phyloP scores from a whole-genome alignment of 345 rosid species.

The Geranium brycei region DNA sequence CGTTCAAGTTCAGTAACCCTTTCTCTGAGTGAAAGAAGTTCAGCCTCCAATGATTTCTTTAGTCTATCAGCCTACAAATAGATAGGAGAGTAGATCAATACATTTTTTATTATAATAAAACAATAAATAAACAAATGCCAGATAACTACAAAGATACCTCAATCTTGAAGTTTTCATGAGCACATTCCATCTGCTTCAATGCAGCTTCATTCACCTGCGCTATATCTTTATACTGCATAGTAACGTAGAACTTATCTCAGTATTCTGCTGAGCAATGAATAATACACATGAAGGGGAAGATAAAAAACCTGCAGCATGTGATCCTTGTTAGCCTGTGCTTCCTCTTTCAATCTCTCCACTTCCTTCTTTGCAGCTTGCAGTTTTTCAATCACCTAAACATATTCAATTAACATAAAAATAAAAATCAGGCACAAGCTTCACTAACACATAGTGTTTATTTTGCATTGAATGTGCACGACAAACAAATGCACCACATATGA shows the following conservation, averaged over 20 bases:
- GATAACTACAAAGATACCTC: conserved; percentile 39
- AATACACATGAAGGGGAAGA: conserved; percentile 4
- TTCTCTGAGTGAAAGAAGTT: conserved; percentile 51
- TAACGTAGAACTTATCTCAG: conserved; percentile 10
- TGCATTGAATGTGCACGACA: too few relatives aligned
- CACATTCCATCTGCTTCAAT: conserved; percentile 79
- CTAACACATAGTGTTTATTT: too few relatives aligned
- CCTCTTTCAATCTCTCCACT: conserved; percentile 56
- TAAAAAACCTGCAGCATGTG: conserved; percentile 84
- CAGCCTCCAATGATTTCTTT: conserved; percentile 59
- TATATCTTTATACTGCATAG: conserved; percentile 79
- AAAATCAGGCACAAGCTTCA: too few relatives aligned
- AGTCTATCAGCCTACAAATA: conserved; percentile 50
- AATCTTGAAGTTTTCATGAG: conserved; percentile 66
- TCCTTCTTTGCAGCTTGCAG: conserved; percentile 53
- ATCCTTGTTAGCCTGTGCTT: conserved; percentile 61
- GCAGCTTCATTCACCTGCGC: conserved; percentile 88
- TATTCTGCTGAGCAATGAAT: conserved; percentile 3
- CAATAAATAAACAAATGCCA: background rate
- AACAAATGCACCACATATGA: too few relatives aligned
- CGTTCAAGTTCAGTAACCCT: conserved; percentile 62
- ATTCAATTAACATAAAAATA: background rate
- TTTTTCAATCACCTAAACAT: conserved; percentile 32
- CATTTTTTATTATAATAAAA: background rate
- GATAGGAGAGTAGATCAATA: background rate